Evolutionary conservation across 208 protist species (phyloP), one percentile per base, ranked within the genome.

Genomic region (Leptomonas seymouri): DNA sequence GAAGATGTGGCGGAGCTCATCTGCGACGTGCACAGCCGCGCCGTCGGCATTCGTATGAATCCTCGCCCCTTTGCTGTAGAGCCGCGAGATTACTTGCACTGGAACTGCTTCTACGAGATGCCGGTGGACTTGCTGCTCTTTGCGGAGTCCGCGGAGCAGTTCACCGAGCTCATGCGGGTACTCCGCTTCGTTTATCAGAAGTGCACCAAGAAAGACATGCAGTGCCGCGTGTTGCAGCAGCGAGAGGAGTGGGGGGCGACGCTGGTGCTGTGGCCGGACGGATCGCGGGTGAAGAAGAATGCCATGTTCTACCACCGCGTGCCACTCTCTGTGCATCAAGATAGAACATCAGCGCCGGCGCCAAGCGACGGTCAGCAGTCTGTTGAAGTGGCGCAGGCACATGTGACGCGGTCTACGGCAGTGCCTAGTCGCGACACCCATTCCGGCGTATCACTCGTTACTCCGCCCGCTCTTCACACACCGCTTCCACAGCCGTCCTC

Each of bases 81-180:
- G 54, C 31, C 56, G 41, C 23, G 57, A 14, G 41, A 66, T 55
- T 31, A 25, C 39, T 2, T 50, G 9, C 25, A 34, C 44, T 44
- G 49, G 55, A 56, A 66, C 39, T 58, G 60, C 68, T 83, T 81
- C 51, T 64, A 61, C 42, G 76, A 82, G 63, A 83, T 87, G 77
- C 76, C 81, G 11, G 81, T 87, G 11, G 81, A 87, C 57, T 18
- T 77, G 28, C 50, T 83, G 18, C 58, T 82, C 11, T 76, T 74
- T 36, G 41, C 56, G 5, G 42, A 58, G 11, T 67, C 51, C 12
- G 15, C 8, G 0, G 65, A 53, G n/a, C 64, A 74, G 42, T 42
- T 61, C n/a, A 34, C 14, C 0, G 23, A 74, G 27, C 42, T 87
- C 5, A 18, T 73, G 9, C 30, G 57, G 2, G 57, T 84, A 9